Conservation (phyloP, 2,329 filamentous ascomycete genomes). For the Xylariaceae sp. region DNA sequence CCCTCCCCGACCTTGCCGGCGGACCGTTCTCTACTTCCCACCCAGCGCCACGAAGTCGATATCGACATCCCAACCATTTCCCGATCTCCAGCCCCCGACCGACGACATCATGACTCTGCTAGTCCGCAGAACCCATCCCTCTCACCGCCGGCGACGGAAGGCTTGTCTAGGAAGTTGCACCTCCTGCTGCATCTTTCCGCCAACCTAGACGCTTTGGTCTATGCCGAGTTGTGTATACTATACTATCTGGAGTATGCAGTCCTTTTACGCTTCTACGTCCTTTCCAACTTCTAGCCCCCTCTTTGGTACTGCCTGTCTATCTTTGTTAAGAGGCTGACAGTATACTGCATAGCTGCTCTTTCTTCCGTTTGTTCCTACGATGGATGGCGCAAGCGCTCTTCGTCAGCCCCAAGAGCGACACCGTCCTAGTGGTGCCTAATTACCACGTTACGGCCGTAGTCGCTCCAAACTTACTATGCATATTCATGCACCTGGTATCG, state of each 20-base stretch:
- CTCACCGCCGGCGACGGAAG: conserved; percentile 33
- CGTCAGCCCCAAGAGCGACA: conserved; percentile 58
- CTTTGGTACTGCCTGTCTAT: not conserved
- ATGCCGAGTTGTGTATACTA: conserved; percentile 59
- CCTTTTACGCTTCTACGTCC: not conserved
- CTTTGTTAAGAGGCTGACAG: conserved; percentile 7
- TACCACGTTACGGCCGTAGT: conserved; percentile 56
- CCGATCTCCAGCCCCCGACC: conserved; percentile 11
- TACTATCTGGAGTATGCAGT: conserved; percentile 67
- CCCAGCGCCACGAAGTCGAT: conserved; percentile 25
- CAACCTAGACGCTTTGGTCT: conserved; percentile 59
- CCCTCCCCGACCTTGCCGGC: conserved; percentile 41
- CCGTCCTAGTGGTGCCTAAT: conserved; percentile 53
- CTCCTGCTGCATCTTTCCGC: conserved; percentile 58
- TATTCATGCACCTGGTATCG: conserved; percentile 56
- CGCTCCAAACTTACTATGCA: conserved; percentile 56
- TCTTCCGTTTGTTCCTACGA: conserved; percentile 58
- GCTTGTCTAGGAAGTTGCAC: conserved; percentile 52
- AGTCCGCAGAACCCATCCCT: conserved; percentile 27
- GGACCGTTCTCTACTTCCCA: conserved; percentile 29
- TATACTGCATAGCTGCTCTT: conserved; percentile 51
- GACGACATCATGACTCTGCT: conserved; percentile 16
- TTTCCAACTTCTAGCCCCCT: not conserved
- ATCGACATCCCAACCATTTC: conserved; percentile 9
- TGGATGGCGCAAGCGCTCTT: conserved; percentile 58